Percentiles rank a stretch among this genome's conserved stretches.
phyloP scores from a whole-genome alignment of 192 early-diverging fungal species.

The Gryganskiella cystojenkinii region DNA sequence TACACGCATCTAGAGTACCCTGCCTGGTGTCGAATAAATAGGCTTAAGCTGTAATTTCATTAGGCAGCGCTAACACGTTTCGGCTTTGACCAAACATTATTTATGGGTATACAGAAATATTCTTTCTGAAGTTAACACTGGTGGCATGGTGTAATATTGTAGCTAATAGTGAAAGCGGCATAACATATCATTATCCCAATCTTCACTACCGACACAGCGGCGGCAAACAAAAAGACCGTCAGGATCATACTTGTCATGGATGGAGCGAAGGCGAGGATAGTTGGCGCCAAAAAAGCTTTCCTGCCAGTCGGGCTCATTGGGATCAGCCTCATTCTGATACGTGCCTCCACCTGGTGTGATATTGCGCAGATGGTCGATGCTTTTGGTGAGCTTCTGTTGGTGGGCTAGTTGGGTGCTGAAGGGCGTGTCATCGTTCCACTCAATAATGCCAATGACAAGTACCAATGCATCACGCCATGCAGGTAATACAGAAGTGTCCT shows the following conservation, averaged over 20 bases:
- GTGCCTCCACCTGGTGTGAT: conserved; percentile 49
- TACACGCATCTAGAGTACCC: no score
- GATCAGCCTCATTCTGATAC: conserved; percentile 61
- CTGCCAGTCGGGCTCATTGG: conserved; percentile 48
- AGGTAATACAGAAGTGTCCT: conserved; percentile 27
- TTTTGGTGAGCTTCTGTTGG: neutral
- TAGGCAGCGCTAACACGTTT: no score
- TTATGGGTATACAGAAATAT: no score
- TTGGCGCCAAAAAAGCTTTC: conserved; percentile 56
- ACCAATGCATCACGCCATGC: conserved; percentile 54
- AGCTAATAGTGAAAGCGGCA: neutral
- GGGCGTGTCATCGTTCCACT: conserved; percentile 10
- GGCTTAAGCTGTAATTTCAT: no score
- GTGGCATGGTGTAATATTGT: no score
- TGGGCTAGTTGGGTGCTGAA: neutral
- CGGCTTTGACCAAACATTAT: no score
- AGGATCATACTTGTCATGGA: conserved; percentile 61
- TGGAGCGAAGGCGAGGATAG: conserved; percentile 48
- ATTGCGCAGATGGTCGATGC: neutral
- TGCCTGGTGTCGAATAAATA: no score
- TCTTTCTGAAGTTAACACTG: no score
- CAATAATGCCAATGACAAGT: neutral
- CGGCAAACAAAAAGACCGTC: conserved; percentile 52
- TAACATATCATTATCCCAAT: conserved; percentile 6
- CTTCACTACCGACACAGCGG: conserved; percentile 56